These are phyloP conservation scores for Hypoxylon sp. DNA, from an alignment of 2,329 filamentous ascomycete species.

Conservation along the genomic window DNA sequence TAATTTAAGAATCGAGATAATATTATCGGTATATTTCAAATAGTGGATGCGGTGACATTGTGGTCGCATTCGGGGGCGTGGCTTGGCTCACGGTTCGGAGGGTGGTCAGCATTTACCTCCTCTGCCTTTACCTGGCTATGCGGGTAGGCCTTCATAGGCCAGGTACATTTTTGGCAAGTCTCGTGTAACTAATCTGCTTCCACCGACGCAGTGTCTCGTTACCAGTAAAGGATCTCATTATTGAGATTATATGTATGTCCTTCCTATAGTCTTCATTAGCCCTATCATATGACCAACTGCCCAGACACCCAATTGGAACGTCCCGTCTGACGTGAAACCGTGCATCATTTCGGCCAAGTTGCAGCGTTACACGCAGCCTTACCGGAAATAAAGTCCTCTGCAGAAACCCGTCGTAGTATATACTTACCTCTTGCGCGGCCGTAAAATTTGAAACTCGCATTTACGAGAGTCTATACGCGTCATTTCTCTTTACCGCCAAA, in stretches of 20 bases:
- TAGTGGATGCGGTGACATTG: neutral
- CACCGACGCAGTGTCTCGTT: neutral
- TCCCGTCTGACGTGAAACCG: slow-evolving; percentile 28
- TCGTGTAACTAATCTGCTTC: slow-evolving; percentile 1
- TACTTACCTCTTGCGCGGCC: neutral
- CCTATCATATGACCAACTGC: slow-evolving; percentile 8
- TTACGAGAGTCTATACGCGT: slow-evolving; percentile 21
- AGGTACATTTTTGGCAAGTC: too few species aligned
- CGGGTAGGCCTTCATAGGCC: too few species aligned
- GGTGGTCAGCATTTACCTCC: slow-evolving; percentile 33
- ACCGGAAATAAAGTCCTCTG: slow-evolving; percentile 13
- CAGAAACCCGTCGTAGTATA: slow-evolving; percentile 5
- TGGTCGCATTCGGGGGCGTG: slow-evolving; percentile 13
- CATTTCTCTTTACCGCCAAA: slow-evolving; percentile 58
- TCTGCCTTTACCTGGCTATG: too few species aligned
- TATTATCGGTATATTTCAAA: neutral
- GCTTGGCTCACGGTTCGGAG: neutral
- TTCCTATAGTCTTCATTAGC: slow-evolving; percentile 20
- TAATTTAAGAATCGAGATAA: slow-evolving; percentile 13
- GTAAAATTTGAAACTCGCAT: neutral
- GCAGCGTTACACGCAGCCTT: slow-evolving; percentile 6
- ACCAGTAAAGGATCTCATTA: neutral
- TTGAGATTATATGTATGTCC: slow-evolving; percentile 2
- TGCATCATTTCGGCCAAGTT: slow-evolving; percentile 21
- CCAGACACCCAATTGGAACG: slow-evolving; percentile 9